phyloP scores from a whole-genome alignment of 2,329 filamentous ascomycete genomes.

The Allantophomopsis cytisporea region DNA sequence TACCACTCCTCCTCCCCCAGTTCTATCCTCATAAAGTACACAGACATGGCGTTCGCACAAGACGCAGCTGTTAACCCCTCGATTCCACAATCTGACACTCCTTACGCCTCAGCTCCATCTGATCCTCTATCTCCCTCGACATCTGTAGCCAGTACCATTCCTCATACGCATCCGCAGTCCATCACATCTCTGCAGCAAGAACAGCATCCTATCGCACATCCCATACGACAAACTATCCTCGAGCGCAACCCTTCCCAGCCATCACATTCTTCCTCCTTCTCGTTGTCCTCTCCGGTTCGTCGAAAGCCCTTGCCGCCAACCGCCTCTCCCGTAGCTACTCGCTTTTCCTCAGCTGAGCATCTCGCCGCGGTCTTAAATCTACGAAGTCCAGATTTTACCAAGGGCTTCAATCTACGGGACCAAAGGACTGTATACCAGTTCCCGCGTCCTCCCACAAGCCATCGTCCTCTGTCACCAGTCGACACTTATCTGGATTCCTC shows the following conservation, averaged over 20 bases:
- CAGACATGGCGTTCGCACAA: background rate
- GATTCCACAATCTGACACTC: slow-evolving; percentile 13
- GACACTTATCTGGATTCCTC: background rate
- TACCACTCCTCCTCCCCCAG: no score
- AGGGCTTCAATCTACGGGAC: no score
- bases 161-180: slow-evolving; percentile 1
- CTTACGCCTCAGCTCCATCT: slow-evolving; percentile 11
- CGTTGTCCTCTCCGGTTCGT: slow-evolving; percentile 24
- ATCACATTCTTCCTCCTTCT: slow-evolving; percentile 10
- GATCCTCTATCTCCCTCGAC: slow-evolving; percentile 4
- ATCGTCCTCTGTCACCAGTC: background rate
- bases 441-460: slow-evolving; percentile 50
- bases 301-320: slow-evolving; percentile 47
- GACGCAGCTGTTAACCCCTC: slow-evolving; percentile 1
- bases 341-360: slow-evolving; percentile 28
- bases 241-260: slow-evolving; percentile 4
- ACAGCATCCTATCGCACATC: background rate
- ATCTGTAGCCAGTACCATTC: slow-evolving; percentile 1
- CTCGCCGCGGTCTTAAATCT: slow-evolving; percentile 5
- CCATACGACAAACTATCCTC: background rate
- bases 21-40: background rate
- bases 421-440: slow-evolving; percentile 30
- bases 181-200: background rate
- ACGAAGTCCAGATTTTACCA: background rate
- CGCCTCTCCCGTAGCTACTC: slow-evolving; percentile 34